A percentile compares a stretch with the other conserved stretches of the same genome.
These are phyloP conservation scores for Agrostemma githago DNA, from an alignment of 148 eudicot genomes.

Conservation along the genomic window DNA sequence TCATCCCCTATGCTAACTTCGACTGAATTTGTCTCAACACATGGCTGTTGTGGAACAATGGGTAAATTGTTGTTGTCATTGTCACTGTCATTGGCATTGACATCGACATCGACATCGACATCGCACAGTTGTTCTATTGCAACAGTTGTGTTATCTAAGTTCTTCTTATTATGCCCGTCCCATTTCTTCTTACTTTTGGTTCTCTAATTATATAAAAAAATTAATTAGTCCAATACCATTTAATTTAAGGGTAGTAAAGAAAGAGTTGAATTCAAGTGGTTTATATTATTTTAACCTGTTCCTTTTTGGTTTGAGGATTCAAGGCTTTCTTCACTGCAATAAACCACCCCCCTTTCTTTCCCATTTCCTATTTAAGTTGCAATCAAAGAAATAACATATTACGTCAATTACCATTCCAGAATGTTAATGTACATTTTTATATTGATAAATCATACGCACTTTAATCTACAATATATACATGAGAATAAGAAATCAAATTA, in stretches of 20 bases:
- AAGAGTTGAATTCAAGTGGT: not conserved
- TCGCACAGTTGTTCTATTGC: conserved; percentile 24
- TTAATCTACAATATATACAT: not conserved
- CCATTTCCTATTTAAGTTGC: conserved; percentile 43
- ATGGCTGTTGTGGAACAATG: conserved; percentile 19
- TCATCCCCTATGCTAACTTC: conserved; percentile 55
- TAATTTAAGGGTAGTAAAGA: not conserved
- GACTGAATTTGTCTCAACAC: conserved; percentile 22
- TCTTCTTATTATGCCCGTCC: conserved; percentile 38
- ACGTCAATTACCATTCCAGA: not conserved
- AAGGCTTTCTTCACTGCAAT: conserved; percentile 72
- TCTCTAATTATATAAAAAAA: conserved; percentile 27
- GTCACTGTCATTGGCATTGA: not conserved
- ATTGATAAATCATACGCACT: not conserved
- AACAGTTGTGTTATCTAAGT: conserved; percentile 25
- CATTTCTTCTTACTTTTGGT: conserved; percentile 41
- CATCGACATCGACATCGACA: too few species aligned
- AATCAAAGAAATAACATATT: not conserved
- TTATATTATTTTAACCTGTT: conserved; percentile 35
- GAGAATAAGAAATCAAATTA: not conserved
- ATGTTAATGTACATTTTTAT: not conserved
- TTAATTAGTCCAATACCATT: not conserved
- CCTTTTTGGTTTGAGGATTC: conserved; percentile 59
- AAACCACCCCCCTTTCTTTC: conserved; percentile 72
- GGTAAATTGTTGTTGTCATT: not conserved